Percentiles rank a stretch among this genome's conserved stretches.
Conservation (phyloP, 257 asterid species). For the Schizonepeta tenuifolia region DNA sequence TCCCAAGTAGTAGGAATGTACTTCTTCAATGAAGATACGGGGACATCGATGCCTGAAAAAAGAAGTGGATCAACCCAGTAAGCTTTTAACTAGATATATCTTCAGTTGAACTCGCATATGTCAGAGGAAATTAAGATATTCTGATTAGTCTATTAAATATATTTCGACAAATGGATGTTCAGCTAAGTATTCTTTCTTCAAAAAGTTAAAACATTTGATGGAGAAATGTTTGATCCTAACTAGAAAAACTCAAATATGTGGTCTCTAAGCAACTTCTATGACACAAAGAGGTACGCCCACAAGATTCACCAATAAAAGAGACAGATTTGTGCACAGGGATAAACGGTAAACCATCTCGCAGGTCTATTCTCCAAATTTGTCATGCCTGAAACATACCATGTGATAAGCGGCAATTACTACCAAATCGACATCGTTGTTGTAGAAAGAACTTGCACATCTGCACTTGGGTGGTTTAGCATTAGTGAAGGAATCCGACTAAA, state of each 20-base stretch:
- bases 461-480: slow-evolving; percentile 84
- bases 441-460: slow-evolving; percentile 99
- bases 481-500: slow-evolving; percentile 57
- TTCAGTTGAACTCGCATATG: slow-evolving; percentile 19
- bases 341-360: slow-evolving; percentile 29
- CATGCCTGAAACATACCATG: slow-evolving; percentile 85
- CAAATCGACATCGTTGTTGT: slow-evolving; percentile 99
- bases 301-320: slow-evolving; percentile 22
- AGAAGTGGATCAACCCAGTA: slow-evolving; percentile 3
- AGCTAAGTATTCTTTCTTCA: slow-evolving; percentile 14
- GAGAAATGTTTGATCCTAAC: slow-evolving; percentile 7
- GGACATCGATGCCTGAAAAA: slow-evolving; percentile 70
- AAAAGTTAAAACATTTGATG: not conserved
- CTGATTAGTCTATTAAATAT: not conserved
- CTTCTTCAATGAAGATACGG: slow-evolving; percentile 67
- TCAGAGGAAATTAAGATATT: not conserved
- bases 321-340: slow-evolving; percentile 23
- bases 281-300: slow-evolving; percentile 14
- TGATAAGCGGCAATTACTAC: slow-evolving; percentile 97
- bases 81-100: slow-evolving; percentile 9
- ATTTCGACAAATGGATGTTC: slow-evolving; percentile 9
- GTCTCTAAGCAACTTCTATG: slow-evolving; percentile 21
- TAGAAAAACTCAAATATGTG: slow-evolving; percentile 4
- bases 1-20: slow-evolving; percentile 78
- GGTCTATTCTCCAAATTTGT: slow-evolving; percentile 35